Evolutionary conservation across 148 eudicot genomes (phyloP), one percentile per base, ranked within the genome.

Genomic region (Nepenthes mirabilis): DNA sequence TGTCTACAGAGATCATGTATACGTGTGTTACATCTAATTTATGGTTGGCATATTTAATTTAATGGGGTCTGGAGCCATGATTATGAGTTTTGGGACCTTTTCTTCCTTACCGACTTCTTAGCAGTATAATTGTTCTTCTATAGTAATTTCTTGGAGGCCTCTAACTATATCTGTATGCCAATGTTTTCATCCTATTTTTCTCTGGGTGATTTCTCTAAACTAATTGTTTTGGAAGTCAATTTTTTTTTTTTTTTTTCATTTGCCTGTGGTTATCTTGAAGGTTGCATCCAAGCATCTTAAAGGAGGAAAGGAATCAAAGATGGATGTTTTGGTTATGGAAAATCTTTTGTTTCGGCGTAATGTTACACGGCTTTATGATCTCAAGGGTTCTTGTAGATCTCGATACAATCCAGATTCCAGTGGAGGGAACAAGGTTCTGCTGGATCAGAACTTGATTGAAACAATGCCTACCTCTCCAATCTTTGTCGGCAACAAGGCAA

Each of bases 271-370:
- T 65, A 43, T 36, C 36, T 62, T 73, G 59, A 56, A 86, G 95
- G 83, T 83, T 66, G 79, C 79, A 37, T 69, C 76, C 52, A 87
- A 82, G 70, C 85, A 84, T 76, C 60, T 74, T 50, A 84, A 84
- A 71, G 90, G 90, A 63, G 95, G 95, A 58, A 87, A 71, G 52
- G 95, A 84, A 57, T 63, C 77, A 43, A 82, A 79, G 75, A 87
- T 87, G 76, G 90, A 84, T 74, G 82, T 87, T 57, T 51, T 87
- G 70, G 90, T 87, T 8, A 87, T 87, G 83, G 90, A 87, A 71
- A 87, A 87, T 70, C 87, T 84, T 68, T 68, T 87, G 67, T 84
- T 71, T 50, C 72, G 67, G 48, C 74, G 90, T 43, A 82, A 78
- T 54, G 58, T 87, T 52, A 64, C 84, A 35, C 71, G 80, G 57